A percentile compares a stretch with the other conserved stretches of the same genome.
phyloP scores from a whole-genome alignment of 2,329 filamentous ascomycete genomes.

The Aspergillus costaricaensis region DNA sequence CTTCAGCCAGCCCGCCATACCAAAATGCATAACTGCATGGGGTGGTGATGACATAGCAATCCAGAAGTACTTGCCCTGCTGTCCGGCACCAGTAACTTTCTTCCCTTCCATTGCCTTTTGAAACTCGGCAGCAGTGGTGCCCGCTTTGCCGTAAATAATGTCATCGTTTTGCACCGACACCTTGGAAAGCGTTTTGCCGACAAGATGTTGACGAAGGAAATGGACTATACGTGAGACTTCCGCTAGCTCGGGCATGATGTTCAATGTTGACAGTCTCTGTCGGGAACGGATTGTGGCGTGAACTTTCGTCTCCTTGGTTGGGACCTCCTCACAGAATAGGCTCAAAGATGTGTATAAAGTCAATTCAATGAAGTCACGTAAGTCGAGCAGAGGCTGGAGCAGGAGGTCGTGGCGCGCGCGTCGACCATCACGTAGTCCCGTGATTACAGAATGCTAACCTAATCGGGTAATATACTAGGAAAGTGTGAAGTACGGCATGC shows the following conservation, averaged over 20 bases:
- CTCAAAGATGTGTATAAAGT: background rate
- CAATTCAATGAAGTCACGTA: background rate
- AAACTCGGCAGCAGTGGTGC: constrained; percentile 75
- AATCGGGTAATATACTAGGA: constrained; percentile 8
- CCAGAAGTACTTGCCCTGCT: constrained; percentile 98
- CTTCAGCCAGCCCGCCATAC: constrained; percentile 80
- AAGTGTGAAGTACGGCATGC: background rate
- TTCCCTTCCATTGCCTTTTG: constrained; percentile 72
- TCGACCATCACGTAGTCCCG: constrained; percentile 30
- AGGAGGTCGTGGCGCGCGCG: constrained; percentile 18
- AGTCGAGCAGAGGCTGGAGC: background rate
- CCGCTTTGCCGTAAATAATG: constrained; percentile 88
- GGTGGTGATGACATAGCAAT: constrained; percentile 75
- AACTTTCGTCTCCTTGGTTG: background rate
- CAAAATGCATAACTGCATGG: constrained; percentile 87
- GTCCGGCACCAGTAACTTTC: constrained; percentile 69
- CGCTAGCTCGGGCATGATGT: constrained; percentile 51
- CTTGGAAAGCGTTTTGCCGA: constrained; percentile 74
- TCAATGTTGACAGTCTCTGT: background rate
- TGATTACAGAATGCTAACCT: constrained; percentile 20
- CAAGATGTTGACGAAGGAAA: constrained; percentile 78
- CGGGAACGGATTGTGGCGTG: background rate
- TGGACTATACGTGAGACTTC: constrained; percentile 83
- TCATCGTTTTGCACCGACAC: constrained; percentile 75
- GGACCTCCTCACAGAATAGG: background rate